Evolutionary conservation across 139 green algal genomes (phyloP), one percentile per base, ranked within the genome.

Genomic region (Chlamydomonas sp.): DNA sequence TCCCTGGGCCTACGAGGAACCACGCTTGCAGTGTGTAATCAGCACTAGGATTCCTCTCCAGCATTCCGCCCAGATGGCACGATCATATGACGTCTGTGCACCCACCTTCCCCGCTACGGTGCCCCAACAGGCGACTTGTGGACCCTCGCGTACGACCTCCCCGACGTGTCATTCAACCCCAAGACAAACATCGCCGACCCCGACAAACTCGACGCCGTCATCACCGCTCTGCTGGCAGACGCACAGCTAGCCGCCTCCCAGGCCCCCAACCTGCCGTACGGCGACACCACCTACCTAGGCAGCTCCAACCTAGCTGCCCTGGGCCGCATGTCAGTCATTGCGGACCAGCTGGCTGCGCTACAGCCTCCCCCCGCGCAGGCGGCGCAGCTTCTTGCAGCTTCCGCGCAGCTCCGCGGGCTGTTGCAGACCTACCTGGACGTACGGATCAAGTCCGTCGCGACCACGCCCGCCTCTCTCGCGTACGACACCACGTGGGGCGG

Each of bases 321-420:
- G 2, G 90, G 83, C 5, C 90, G 88, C 6, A 83, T 94, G 78
- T 79, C 79, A n/a, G 61, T 94, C 1, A 92, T 94, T 5, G 91
- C 91, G 1, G 88, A 94, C 61, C 74, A 93, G 83, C 69, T 94
- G 67, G 79, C 62, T 59, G 68, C 80, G n/a, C 16, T 16, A 59
- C 7, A 58, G 31, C 31, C 16, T 8, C 5, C 49, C 6, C 12
- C 66, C 3, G 12, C 57, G 18, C 31, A 59, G 1, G 61, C 60
- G 14, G 31, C 9, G 2, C 2, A 5, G 7, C n/a, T 80, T 60
- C 4, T 5, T 0, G 20, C 69, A 0, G 69, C 72, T 15, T 69
- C 71, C 31, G 31, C 31, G 31, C 31, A 49, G 60, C 18, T 79
- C 8, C 68, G 80, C 31, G 16, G 6, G 10, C 9, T 1, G 20